Evolutionary conservation across 2,329 filamentous ascomycete genomes (phyloP).

Genomic region (Sporothrix schenckii): DNA sequence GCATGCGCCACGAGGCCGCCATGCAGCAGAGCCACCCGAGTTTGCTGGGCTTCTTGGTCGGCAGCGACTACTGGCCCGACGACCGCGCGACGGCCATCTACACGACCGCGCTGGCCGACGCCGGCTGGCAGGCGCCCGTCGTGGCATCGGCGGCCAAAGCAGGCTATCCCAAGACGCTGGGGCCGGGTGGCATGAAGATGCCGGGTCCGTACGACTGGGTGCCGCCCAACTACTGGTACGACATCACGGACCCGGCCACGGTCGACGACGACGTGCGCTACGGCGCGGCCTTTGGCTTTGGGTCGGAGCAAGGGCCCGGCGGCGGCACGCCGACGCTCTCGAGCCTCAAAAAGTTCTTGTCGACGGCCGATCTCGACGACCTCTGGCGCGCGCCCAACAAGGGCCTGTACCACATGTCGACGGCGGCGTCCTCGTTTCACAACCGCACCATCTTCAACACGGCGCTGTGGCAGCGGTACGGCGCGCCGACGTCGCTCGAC

Average conservation of each 20-base stretch:
- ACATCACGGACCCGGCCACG: constrained; percentile 42
- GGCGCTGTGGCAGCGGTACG: constrained; percentile 57
- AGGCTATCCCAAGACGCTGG: constrained; percentile 56
- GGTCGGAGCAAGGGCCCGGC: constrained; percentile 63
- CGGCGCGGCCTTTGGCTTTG: constrained; percentile 65
- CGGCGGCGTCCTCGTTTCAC: constrained; percentile 57
- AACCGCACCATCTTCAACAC: constrained; percentile 61
- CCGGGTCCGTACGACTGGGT: constrained; percentile 69
- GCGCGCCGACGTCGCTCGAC: constrained; percentile 53
- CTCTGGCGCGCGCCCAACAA: constrained; percentile 60
- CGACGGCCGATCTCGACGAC: constrained; percentile 53
- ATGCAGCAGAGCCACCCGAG: constrained; percentile 65
- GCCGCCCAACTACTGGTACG: constrained; percentile 66
- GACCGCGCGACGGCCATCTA: constrained; percentile 59
- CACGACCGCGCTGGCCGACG: constrained; percentile 51
- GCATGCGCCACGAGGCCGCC: constrained; percentile 62
- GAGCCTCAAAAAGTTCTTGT: constrained; percentile 59
- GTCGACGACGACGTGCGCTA: constrained; percentile 43
- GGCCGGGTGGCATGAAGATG: constrained; percentile 66
- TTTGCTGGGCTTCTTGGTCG: constrained; percentile 60
- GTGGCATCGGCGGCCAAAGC: constrained; percentile 60
- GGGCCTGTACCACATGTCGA: constrained; percentile 63
- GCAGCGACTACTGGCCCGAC: constrained; percentile 67
- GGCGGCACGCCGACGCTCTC: constrained; percentile 63
- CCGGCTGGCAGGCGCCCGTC: constrained; percentile 61